Evolutionary conservation across 2,329 filamentous ascomycete genomes (phyloP).

Genomic region (Metarhizium rileyi): DNA sequence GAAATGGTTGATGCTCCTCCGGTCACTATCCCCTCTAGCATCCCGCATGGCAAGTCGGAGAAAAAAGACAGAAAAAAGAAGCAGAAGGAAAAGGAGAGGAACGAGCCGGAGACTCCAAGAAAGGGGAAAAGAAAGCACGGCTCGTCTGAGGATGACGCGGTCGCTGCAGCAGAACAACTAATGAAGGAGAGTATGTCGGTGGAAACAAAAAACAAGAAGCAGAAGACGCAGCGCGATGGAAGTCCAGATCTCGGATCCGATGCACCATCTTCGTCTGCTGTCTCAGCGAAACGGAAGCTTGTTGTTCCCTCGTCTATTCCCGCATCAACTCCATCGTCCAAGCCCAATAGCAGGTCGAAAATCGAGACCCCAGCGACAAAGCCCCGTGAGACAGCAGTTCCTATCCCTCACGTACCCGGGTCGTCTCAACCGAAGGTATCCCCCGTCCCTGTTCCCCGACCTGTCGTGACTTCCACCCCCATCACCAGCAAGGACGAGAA

Average conservation of each 20-base stretch:
- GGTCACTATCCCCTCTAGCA: slow-evolving; percentile 10
- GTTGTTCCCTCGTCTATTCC: slow-evolving; percentile 23
- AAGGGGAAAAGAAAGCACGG: slow-evolving; percentile 29
- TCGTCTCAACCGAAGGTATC: slow-evolving; percentile 18
- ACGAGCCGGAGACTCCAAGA: slow-evolving; percentile 13
- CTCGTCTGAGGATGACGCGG: slow-evolving; percentile 27
- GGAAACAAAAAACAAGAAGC: slow-evolving; percentile 33
- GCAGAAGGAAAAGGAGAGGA: slow-evolving; percentile 4
- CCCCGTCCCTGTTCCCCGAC: slow-evolving; percentile 14
- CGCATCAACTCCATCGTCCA: slow-evolving; percentile 14
- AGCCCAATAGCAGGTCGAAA: slow-evolving; percentile 12
- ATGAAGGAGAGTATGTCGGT: slow-evolving; percentile 22
- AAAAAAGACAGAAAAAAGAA: slow-evolving; percentile 22
- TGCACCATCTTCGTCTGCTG: slow-evolving; percentile 11
- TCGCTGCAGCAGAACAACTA: slow-evolving; percentile 25
- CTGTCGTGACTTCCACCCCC: slow-evolving; percentile 11
- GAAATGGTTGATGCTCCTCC: slow-evolving; percentile 34
- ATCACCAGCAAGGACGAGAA: slow-evolving; percentile 17
- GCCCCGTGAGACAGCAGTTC: slow-evolving; percentile 21
- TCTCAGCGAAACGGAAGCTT: slow-evolving; percentile 22
- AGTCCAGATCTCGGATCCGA: slow-evolving; percentile 27
- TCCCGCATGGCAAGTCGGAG: slow-evolving; percentile 15
- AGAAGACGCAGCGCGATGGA: slow-evolving; percentile 22
- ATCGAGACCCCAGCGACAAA: slow-evolving; percentile 18
- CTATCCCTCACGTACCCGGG: slow-evolving; percentile 25